Evolutionary conservation across 73 alveolate species (phyloP).

Genomic region (Stentor coeruleus): DNA sequence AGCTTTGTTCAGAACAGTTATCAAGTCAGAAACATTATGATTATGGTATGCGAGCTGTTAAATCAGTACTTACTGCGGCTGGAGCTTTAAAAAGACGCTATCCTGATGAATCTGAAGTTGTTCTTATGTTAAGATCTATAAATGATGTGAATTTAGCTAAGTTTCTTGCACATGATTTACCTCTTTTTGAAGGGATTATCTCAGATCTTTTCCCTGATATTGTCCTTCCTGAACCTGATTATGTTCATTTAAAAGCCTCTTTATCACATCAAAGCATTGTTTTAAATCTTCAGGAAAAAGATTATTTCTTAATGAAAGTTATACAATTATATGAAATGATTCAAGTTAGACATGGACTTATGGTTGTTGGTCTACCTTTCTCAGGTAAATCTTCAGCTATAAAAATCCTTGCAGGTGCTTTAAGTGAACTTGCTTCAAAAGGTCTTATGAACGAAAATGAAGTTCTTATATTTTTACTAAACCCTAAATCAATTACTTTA

Average conservation of each 20-base stretch:
- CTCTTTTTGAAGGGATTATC: slow-evolving; percentile 94
- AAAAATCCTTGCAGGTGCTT: slow-evolving; percentile 90
- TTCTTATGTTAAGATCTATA: slow-evolving; percentile 95
- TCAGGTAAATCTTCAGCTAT: slow-evolving; percentile 97
- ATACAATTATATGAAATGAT: slow-evolving; percentile 98
- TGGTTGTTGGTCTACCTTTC: slow-evolving; percentile 99
- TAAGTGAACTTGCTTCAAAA: slow-evolving; percentile 87
- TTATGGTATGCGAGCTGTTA: slow-evolving; percentile 98
- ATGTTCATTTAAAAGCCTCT: slow-evolving; percentile 78
- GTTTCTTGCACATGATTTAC: slow-evolving; percentile 95
- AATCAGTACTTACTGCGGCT: slow-evolving; percentile 92
- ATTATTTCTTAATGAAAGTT: slow-evolving; percentile 90
- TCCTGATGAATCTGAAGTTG: slow-evolving; percentile 83
- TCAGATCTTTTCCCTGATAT: slow-evolving; percentile 98
- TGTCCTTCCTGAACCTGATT: slow-evolving; percentile 96
- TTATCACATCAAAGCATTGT: slow-evolving; percentile 66
- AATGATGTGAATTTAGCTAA: slow-evolving; percentile 98
- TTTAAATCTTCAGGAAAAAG: slow-evolving; percentile 84
- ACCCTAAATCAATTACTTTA: slow-evolving; percentile 98
- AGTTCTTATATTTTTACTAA: slow-evolving; percentile 78
- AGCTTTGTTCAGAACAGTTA: slow-evolving; percentile 94
- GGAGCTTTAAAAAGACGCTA: slow-evolving; percentile 89
- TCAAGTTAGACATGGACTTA: slow-evolving; percentile 98
- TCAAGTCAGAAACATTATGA: slow-evolving; percentile 96
- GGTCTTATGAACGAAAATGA: slow-evolving; percentile 89